Evolutionary conservation across 805 yeast species (phyloP).

Genomic region (Wickerhamiella shivajii): DNA sequence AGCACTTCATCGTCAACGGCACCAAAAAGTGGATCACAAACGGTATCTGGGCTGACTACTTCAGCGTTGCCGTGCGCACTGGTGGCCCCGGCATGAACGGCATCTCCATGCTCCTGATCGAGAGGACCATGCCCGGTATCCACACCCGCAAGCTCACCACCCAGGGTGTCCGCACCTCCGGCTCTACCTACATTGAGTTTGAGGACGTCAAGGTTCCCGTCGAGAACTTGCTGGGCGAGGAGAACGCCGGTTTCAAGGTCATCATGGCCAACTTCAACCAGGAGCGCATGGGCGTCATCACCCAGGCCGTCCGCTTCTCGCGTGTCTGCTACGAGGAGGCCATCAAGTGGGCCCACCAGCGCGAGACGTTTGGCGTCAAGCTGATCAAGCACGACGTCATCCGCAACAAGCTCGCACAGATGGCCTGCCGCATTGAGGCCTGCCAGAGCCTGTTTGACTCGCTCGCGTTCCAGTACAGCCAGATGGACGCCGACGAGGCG

Average conservation of each 20-base stretch:
- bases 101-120: constrained; percentile 29
- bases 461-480: constrained; percentile 25
- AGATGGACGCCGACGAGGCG: constrained; percentile 28
- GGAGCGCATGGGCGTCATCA: constrained; percentile 30
- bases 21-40: constrained; percentile 34
- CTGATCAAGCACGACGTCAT: constrained; percentile 31
- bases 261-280: constrained; percentile 34
- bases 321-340: constrained; percentile 32
- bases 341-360: constrained; percentile 30
- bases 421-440: constrained; percentile 30
- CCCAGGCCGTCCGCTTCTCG: constrained; percentile 30
- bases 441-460: constrained; percentile 28
- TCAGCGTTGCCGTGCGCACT: constrained; percentile 32
- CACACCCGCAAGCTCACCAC: constrained; percentile 27
- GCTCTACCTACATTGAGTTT: constrained; percentile 28
- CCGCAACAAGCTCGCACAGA: constrained; percentile 30
- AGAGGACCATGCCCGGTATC: constrained; percentile 28
- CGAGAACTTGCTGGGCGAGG: constrained; percentile 30
- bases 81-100: constrained; percentile 30
- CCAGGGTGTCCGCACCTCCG: constrained; percentile 31
- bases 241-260: constrained; percentile 31
- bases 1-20: constrained; percentile 30
- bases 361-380: constrained; percentile 30
- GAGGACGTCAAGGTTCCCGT: constrained; percentile 35
- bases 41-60: constrained; percentile 31